Conservation (phyloP, 495 filamentous ascomycete genomes). For the Aspergillus homomorphus region DNA sequence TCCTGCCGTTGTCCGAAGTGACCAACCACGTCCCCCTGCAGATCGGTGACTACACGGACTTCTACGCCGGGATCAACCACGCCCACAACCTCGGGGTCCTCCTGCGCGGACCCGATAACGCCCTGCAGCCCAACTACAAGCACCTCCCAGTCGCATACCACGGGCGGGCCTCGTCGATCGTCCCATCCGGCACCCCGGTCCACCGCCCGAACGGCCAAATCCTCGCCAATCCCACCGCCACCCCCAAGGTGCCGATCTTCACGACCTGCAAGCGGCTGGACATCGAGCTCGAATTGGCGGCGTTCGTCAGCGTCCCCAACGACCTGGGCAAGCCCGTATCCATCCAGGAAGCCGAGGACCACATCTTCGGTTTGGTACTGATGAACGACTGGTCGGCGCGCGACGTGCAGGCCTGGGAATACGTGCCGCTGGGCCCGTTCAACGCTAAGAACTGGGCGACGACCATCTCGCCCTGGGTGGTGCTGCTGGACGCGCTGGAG, state of each 20-base stretch:
- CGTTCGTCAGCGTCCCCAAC: conserved; percentile 70
- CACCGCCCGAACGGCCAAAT: conserved; percentile 82
- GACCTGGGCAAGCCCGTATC: conserved; percentile 60
- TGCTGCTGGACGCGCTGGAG: conserved; percentile 78
- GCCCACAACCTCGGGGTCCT: conserved; percentile 77
- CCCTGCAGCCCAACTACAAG: conserved; percentile 85
- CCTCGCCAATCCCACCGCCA: conserved; percentile 58
- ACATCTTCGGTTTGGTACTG: conserved; percentile 82
- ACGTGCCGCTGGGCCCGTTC: conserved; percentile 81
- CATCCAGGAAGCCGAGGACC: conserved; percentile 66
- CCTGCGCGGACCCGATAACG: conserved; percentile 78
- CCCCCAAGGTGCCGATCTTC: conserved; percentile 60
- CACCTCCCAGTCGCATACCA: conserved; percentile 90
- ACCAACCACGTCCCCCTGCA: conserved; percentile 77
- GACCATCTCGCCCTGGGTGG: conserved; percentile 84
- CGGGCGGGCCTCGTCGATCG: conserved; percentile 74
- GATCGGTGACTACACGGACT: conserved; percentile 96
- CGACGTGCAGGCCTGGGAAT: conserved; percentile 91
- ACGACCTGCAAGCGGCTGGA: conserved; percentile 67
- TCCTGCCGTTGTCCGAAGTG: conserved; percentile 57
- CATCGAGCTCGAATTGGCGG: conserved; percentile 84
- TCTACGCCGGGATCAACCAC: conserved; percentile 90
- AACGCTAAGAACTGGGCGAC: conserved; percentile 94
- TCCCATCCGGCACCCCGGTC: conserved; percentile 72
- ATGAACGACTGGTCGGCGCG: conserved; percentile 95